Percentiles rank a stretch among this genome's conserved stretches.
phyloP scores from a whole-genome alignment of 2,329 filamentous ascomycete genomes.

The Biscogniauxia marginata region DNA sequence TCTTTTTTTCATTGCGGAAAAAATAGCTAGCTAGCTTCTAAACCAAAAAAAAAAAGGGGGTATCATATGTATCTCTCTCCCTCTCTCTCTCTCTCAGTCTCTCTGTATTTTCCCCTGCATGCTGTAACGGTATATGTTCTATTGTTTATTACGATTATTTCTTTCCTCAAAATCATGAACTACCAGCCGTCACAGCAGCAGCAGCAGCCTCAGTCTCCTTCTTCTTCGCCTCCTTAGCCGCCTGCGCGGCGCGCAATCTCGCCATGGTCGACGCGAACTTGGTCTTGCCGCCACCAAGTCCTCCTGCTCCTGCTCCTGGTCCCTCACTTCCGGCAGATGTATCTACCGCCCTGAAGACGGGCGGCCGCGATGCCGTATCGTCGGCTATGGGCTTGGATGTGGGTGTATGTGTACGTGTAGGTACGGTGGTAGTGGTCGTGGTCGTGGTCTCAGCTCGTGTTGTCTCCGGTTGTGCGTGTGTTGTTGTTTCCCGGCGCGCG shows the following conservation, averaged over 20 bases:
- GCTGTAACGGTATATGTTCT: too few species aligned
- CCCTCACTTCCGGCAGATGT: too few species aligned
- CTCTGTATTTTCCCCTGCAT: background rate
- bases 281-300: constrained; percentile 23
- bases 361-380: constrained; percentile 33
- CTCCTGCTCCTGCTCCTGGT: too few species aligned
- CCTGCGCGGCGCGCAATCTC: constrained; percentile 56
- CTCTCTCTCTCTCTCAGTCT: background rate
- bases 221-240: constrained; percentile 51
- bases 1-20: too few species aligned
- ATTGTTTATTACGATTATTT: too few species aligned
- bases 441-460: constrained; percentile 10
- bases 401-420: constrained; percentile 1
- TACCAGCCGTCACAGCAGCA: background rate
- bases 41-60: too few species aligned
- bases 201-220: constrained; percentile 42
- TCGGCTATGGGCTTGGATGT: constrained; percentile 6
- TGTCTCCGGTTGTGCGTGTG: constrained; percentile 3
- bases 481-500: constrained; percentile 34
- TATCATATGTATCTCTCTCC: background rate
- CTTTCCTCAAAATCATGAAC: too few species aligned
- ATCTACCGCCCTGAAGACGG: too few species aligned
- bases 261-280: constrained; percentile 48
- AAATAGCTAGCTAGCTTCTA: too few species aligned
- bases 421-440: constrained; percentile 3